Evolutionary conservation across 495 filamentous ascomycete species (phyloP).

Genomic region (Aspergillus steynii): DNA sequence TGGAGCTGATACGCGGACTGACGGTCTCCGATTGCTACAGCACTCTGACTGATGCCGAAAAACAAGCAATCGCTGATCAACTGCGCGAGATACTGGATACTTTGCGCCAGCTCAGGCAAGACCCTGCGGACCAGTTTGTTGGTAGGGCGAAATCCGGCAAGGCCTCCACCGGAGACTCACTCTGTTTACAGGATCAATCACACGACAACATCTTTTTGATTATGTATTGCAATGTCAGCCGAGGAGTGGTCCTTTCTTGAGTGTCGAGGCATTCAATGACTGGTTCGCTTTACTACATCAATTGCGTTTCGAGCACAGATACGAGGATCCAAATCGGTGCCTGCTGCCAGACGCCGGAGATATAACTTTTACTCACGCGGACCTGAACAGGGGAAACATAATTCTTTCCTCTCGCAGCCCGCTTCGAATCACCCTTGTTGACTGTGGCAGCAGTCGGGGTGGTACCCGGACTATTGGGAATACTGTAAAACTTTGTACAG

Average conservation of each 20-base stretch:
- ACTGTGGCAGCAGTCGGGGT: conserved; percentile 41
- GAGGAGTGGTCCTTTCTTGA: conserved; percentile 37
- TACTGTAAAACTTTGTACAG: conserved; percentile 43
- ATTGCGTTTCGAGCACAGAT: conserved; percentile 28
- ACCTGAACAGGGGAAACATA: conserved; percentile 41
- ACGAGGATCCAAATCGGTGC: conserved; percentile 36
- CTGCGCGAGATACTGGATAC: conserved; percentile 28
- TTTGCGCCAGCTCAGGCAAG: conserved; percentile 36
- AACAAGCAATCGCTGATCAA: conserved; percentile 32
- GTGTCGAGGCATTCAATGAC: conserved; percentile 45
- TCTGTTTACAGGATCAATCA: conserved; percentile 32
- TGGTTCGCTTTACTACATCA: conserved; percentile 36
- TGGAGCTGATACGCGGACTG: conserved; percentile 44
- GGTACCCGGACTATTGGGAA: conserved; percentile 48
- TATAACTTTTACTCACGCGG: conserved; percentile 42
- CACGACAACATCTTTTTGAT: conserved; percentile 27
- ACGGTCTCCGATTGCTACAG: conserved; percentile 40
- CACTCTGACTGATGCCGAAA: conserved; percentile 31
- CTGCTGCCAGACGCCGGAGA: conserved; percentile 38
- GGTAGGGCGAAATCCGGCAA: conserved; percentile 16
- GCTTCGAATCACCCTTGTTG: conserved; percentile 33
- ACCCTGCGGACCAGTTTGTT: conserved; percentile 31
- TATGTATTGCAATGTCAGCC: conserved; percentile 32
- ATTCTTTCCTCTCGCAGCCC: conserved; percentile 34
- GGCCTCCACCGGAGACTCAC: neutral